Evolutionary conservation across 495 filamentous ascomycete genomes (phyloP), one percentile per base, ranked within the genome.

Genomic region (Xylaria nigripes): DNA sequence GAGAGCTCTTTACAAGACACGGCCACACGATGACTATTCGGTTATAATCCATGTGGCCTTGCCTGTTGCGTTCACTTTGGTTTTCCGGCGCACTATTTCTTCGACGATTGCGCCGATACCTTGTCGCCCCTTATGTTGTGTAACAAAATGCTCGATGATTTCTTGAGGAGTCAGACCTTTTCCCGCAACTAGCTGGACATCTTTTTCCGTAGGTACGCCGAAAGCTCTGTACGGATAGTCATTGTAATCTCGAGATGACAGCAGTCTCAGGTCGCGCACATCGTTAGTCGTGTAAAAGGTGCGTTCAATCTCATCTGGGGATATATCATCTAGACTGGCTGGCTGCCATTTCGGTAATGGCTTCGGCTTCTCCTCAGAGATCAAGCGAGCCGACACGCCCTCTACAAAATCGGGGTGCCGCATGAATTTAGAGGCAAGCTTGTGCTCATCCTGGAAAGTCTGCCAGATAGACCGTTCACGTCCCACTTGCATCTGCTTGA

Each of bases 351-450:
- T 67, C 2, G 86, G 80, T 23, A 70, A 70, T 48, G 74, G 68
- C 44, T 59, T 54, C 6, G 68, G 67, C 8, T 59, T 56, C 29
- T 62, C 61, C 70, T 89, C 87, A 29, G 78, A 74, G 57, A 91
- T 77, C 22, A 97, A 76, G 21, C 80, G 76, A 23, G 89, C 84
- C 49, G 79, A 81, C 41, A 97, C 91, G 36, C 93, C 93, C 68
- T 89, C 84, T 43, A 80, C 79, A 68, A 97, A 98, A 68, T 98
- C 93, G 4, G 81, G 85, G 62, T 88, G 81, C 29, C 70, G 66
- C 92, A 97, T 95, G 76, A 97, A 96, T 48, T 79, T 77, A 38
- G 76, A 64, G 3, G 93, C 88, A 32, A 97, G 83, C 57, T 81
- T 73, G 68, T 90, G 75, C 72, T 98, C 93, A 32, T 83, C 81